These are phyloP conservation scores for Serendipita vermifera DNA, from an alignment of 768 basidiomycete species.

Conservation along the genomic window DNA sequence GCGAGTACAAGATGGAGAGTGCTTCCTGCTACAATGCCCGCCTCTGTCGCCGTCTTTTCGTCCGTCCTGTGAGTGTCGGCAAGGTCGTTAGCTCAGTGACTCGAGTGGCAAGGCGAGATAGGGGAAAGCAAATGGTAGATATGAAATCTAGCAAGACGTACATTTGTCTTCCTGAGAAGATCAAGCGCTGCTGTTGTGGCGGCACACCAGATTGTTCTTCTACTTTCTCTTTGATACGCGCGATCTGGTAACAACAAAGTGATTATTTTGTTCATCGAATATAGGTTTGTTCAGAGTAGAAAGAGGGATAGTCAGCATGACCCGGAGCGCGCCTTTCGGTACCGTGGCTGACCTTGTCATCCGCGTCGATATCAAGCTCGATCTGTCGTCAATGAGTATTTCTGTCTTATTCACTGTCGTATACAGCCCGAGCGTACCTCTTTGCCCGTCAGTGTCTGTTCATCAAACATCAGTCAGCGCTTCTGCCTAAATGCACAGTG, in stretches of 20 bases:
- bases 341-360: constrained; percentile 55
- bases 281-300: background rate
- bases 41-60: constrained; percentile 78
- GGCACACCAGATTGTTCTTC: constrained; percentile 98
- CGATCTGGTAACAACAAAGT: constrained; percentile 41
- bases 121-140: background rate
- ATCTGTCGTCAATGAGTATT: constrained; percentile 36
- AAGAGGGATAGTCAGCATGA: background rate
- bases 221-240: constrained; percentile 91
- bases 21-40: constrained; percentile 71
- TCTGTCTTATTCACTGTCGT: background rate
- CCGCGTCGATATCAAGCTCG: constrained; percentile 87
- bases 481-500: background rate
- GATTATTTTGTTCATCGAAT: constrained; percentile 11
- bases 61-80: constrained; percentile 47
- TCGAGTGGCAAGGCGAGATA: background rate
- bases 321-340: background rate
- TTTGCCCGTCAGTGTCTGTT: constrained; percentile 88
- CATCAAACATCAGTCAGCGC: constrained; percentile 1
- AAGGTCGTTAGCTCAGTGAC: background rate
- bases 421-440: constrained; percentile 44
- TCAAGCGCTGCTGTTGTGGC: constrained; percentile 87
- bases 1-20: constrained; percentile 92
- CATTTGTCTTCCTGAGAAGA: constrained; percentile 89
- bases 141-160: constrained; percentile 28